Conservation (phyloP, 257 asterid species). For the Nemophila menziesii region DNA sequence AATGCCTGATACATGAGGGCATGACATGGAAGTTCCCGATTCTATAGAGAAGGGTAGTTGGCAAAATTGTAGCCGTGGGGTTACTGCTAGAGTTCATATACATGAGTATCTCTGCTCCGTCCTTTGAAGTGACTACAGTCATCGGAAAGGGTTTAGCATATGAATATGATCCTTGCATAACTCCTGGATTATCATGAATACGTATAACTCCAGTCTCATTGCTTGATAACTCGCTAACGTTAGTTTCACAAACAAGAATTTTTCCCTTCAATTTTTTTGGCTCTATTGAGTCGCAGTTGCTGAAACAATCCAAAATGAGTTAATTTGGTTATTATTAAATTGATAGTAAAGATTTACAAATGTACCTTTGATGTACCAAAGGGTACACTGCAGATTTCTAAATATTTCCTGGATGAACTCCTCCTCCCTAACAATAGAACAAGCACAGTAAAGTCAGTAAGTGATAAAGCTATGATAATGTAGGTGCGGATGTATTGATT, state of each 20-base stretch:
- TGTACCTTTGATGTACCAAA: constrained; percentile 29
- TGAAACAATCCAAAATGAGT: constrained; percentile 14
- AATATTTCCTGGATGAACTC: constrained; percentile 43
- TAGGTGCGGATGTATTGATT: too few relatives aligned
- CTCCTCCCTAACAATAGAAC: constrained; percentile 22
- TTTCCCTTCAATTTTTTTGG: constrained; percentile 44
- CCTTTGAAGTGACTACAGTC: constrained; percentile 30
- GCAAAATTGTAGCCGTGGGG: constrained; percentile 51
- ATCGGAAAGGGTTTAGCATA: constrained; percentile 23
- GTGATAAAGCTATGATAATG: too few relatives aligned
- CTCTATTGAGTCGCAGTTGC: constrained; percentile 41
- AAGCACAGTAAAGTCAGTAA: too few relatives aligned
- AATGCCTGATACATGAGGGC: constrained; percentile 15
- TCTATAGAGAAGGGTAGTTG: constrained; percentile 23
- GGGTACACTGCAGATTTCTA: constrained; percentile 44
- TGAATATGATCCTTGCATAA: constrained; percentile 26
- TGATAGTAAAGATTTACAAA: neutral
- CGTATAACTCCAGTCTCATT: constrained; percentile 47
- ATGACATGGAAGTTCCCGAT: constrained; percentile 17
- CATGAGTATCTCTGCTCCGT: constrained; percentile 31
- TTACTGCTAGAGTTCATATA: constrained; percentile 52
- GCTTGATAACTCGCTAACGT: constrained; percentile 13
- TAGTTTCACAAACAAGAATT: constrained; percentile 42
- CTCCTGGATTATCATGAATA: constrained; percentile 21
- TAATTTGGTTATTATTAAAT: too few relatives aligned